These are phyloP conservation scores for Penicillium ucsense DNA, from an alignment of 495 filamentous ascomycete genomes.

Conservation along the genomic window DNA sequence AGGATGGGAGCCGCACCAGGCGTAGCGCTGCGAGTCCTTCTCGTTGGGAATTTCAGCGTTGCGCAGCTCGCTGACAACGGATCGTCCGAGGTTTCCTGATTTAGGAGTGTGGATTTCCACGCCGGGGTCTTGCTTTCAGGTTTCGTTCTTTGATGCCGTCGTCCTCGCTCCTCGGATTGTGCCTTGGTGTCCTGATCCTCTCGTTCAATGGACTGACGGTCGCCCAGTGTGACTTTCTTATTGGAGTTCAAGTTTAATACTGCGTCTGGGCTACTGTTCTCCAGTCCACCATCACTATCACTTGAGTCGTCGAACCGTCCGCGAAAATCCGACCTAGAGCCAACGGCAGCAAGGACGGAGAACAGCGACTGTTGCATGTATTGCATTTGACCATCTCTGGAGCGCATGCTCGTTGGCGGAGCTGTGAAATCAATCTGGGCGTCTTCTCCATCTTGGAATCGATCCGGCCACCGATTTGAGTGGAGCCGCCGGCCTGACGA, in stretches of 20 bases:
- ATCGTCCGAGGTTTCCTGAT: slow-evolving; percentile 20
- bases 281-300: slow-evolving; percentile 61
- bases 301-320: slow-evolving; percentile 74
- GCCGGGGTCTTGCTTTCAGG: slow-evolving; percentile 53
- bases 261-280: slow-evolving; percentile 8
- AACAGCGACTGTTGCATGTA: slow-evolving; percentile 95
- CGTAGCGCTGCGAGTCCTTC: slow-evolving; percentile 30
- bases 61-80: slow-evolving; percentile 11
- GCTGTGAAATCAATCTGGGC: slow-evolving; percentile 65
- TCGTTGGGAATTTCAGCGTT: slow-evolving; percentile 10
- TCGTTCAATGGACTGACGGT: not conserved
- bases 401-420: slow-evolving; percentile 29
- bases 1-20: slow-evolving; percentile 59
- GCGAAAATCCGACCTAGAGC: slow-evolving; percentile 69
- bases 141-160: slow-evolving; percentile 44
- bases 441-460: slow-evolving; percentile 64
- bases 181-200: not conserved
- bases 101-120: slow-evolving; percentile 46
- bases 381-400: slow-evolving; percentile 34
- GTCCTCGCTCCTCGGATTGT: slow-evolving; percentile 20
- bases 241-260: slow-evolving; percentile 6
- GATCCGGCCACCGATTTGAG: slow-evolving; percentile 68
- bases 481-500: slow-evolving; percentile 37
- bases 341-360: slow-evolving; percentile 86
- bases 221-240: slow-evolving; percentile 2